Conservation (phyloP, 2,329 filamentous ascomycete genomes). For the Aspergillus ochraceoroseus region DNA sequence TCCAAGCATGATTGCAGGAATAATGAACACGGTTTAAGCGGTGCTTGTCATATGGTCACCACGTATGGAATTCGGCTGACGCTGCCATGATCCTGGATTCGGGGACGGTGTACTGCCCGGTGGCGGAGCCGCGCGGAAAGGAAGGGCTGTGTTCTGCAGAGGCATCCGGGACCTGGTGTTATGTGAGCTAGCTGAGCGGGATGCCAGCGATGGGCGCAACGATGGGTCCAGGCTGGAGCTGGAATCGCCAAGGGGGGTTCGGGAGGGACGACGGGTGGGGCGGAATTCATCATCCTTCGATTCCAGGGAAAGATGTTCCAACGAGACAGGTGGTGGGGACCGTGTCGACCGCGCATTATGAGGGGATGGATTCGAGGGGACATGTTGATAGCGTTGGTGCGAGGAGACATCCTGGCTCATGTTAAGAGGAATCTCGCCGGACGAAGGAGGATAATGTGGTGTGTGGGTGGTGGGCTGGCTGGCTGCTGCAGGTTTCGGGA, state of each 20-base stretch:
- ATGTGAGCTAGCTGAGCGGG: constrained; percentile 40
- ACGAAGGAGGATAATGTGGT: constrained; percentile 55
- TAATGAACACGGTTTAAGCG: no score
- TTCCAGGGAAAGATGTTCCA: constrained; percentile 45
- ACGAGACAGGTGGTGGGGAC: constrained; percentile 37
- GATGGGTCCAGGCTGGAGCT: constrained; percentile 38
- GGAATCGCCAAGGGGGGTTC: constrained; percentile 32
- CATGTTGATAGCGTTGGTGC: constrained; percentile 21
- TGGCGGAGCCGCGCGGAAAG: constrained; percentile 58
- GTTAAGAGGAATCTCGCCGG: constrained; percentile 65
- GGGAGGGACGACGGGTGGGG: constrained; percentile 27
- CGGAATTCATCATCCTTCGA: constrained; percentile 33
- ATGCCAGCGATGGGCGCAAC: constrained; percentile 36
- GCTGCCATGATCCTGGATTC: constrained; percentile 42
- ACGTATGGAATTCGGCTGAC: constrained; percentile 23
- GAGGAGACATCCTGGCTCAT: constrained; percentile 33
- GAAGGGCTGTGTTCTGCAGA: constrained; percentile 55
- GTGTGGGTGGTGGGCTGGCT: constrained; percentile 23
- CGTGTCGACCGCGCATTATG: constrained; percentile 24
- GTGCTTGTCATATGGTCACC: constrained; percentile 20
- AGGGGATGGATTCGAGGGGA: constrained; percentile 23
- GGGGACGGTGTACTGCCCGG: constrained; percentile 57
- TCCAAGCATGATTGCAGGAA: no score
- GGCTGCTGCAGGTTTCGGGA: constrained; percentile 22
- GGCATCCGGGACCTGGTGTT: constrained; percentile 34